A percentile compares a stretch with the other conserved stretches of the same genome.
Evolutionary conservation across 1,139 yeast genomes (phyloP).

Genomic region (Zygoascus sp.): DNA sequence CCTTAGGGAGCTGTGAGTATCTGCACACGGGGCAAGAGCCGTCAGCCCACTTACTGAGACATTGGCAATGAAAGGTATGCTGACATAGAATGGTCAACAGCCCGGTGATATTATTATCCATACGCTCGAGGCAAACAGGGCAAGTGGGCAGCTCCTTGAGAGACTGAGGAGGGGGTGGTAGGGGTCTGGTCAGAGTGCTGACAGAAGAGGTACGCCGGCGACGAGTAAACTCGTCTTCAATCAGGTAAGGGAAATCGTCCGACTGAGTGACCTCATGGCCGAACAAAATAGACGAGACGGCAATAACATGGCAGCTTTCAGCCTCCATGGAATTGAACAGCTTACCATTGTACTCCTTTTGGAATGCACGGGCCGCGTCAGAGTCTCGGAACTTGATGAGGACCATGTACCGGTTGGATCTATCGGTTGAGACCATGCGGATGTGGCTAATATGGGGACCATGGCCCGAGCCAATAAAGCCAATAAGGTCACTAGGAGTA

Average conservation of each 20-base stretch:
- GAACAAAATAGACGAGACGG: conserved; percentile 46
- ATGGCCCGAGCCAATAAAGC: conserved; percentile 65
- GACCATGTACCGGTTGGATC: conserved; percentile 69
- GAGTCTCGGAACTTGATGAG: conserved; percentile 65
- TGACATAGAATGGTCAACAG: conserved; percentile 85
- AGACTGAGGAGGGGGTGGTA: conserved; percentile 33
- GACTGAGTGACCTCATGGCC: conserved; percentile 28
- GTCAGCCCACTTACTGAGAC: conserved; percentile 85
- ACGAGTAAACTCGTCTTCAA: conserved; percentile 70
- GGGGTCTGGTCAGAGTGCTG: conserved; percentile 21
- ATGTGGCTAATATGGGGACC: conserved; percentile 63
- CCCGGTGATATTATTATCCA: conserved; percentile 81
- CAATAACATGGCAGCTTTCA: conserved; percentile 75
- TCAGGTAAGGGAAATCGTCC: conserved; percentile 53
- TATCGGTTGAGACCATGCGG: conserved; percentile 62
- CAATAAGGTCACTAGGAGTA: conserved; percentile 77
- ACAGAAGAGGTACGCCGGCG: conserved; percentile 1
- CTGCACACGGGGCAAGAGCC: conserved; percentile 92
- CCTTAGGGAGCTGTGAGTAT: conserved; percentile 48
- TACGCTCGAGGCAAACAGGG: conserved; percentile 87
- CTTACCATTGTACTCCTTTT: conserved; percentile 63
- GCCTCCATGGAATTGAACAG: conserved; percentile 85
- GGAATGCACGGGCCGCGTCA: conserved; percentile 57
- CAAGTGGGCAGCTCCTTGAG: conserved; percentile 79
- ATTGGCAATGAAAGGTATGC: conserved; percentile 89